A percentile compares a stretch with the other conserved stretches of the same genome.
phyloP scores from a whole-genome alignment of 148 eudicot species.

The Camellia granthamiana region DNA sequence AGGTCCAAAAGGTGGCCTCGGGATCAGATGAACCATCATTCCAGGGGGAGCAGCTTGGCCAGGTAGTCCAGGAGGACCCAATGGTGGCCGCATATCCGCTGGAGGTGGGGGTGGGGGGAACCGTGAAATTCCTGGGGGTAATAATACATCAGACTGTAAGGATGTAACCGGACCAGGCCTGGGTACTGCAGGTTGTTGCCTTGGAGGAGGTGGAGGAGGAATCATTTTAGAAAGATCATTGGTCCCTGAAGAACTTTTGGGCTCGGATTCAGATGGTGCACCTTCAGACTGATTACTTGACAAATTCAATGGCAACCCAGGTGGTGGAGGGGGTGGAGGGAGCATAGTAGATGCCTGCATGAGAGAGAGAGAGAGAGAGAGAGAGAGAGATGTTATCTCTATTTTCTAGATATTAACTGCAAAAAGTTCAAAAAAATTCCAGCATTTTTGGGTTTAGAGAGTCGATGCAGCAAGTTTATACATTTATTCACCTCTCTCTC shows the following conservation, averaged over 20 bases:
- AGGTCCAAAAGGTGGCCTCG: constrained; percentile 84
- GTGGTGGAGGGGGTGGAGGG: constrained; percentile 86
- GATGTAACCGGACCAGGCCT: constrained; percentile 43
- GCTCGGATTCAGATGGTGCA: constrained; percentile 44
- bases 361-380: constrained; percentile 11
- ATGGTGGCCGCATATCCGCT: constrained; percentile 60
- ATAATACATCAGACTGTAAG: constrained; percentile 66
- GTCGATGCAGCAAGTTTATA: constrained; percentile 10
- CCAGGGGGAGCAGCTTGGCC: constrained; percentile 64
- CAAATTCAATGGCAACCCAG: constrained; percentile 50
- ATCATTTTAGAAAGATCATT: constrained; percentile 53
- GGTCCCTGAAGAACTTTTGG: constrained; percentile 40
- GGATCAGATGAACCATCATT: constrained; percentile 62
- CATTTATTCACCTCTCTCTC: background rate
- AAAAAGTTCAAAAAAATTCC: background rate
- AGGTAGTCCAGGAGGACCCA: constrained; percentile 56
- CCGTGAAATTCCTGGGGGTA: constrained; percentile 81
- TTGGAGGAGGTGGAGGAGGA: constrained; percentile 80
- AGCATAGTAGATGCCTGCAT: constrained; percentile 52
- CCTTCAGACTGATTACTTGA: constrained; percentile 44
- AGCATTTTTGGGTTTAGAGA: background rate
- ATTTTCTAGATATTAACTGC: background rate
- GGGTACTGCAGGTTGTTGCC: constrained; percentile 54
- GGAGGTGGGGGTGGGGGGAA: constrained; percentile 83
- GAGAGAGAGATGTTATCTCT: background rate